Base-by-base conservation (phyloP, 2,329 filamentous ascomycete species). In the Aureobasidium sp. region DNA sequence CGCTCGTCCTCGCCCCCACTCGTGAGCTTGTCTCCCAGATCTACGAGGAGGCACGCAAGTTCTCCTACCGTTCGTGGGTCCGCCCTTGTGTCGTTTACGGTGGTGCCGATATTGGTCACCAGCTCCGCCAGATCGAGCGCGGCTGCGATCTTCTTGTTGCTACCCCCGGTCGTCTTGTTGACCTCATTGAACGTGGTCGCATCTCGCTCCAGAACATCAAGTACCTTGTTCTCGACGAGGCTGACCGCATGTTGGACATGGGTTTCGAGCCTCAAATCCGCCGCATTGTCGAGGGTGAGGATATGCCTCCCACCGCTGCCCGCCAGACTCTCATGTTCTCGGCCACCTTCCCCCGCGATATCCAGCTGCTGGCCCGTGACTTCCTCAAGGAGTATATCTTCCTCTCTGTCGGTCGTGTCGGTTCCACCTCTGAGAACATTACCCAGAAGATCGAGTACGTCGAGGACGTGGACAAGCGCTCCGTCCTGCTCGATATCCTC, bases 241-340 rank as follows among this genome's bases (percentile, higher is more conserved):
- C 94, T 77, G 94, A 99, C 82, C 94, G 94, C 77, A 99, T 99
- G 94, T 84, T 99, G 84, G 94, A 99, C 84, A 99, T 99, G 94
- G 94, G 94, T 94, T 99, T 99, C 84, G 94, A 99, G 83, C 94
- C 94, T 72, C 94, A 99, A 81, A 99, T 99, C 74, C 92, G 94
- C 73, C 90, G 93, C 71, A 97, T 99, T 72, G 94, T 99, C 49
- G 93, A 97, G 79, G 91, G 91, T 64, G 94, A 97, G 80, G 94
- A 99, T 72, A 99, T 99, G 94, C 94, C 94, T 63, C 77, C 78
- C 59, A 90, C 93, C 64, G 80, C 86, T 68, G 81, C 84, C 70
- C 92, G 94, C 73, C 94, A 99, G 80, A 99, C 94, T 61, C 93
- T 99, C 82, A 99, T 99, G 94, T 99, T 99, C 77, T 99, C 94